Evolutionary conservation across 208 protist species (phyloP), one percentile per base, ranked within the genome.

Genomic region (Trypanosoma theileri): DNA sequence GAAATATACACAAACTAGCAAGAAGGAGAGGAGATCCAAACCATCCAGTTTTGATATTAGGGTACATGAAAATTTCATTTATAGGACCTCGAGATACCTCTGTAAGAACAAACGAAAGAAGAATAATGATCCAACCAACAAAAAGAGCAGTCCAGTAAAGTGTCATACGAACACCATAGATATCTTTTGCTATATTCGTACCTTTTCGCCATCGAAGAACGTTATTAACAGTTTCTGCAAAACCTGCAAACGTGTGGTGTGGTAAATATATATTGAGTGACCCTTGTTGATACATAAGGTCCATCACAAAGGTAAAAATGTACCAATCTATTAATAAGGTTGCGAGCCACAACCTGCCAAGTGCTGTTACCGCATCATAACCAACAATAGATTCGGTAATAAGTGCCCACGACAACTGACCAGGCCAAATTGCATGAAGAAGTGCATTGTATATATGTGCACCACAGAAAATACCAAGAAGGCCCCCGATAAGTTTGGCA

Each of bases 201-300:
- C 67, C 60, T 11, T 45, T 44, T 14, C 46, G 28, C 24, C 16
- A 28, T 22, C 31, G 35, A 0, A 48, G 26, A 10, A 57, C 13
- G 11, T 13, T 52, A 59, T 72, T 72, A 16, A 66, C 53, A 7
- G 3, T 13, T n/a, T 44, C 74, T 6, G 80, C 72, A 61, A 82
- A 81, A 14, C 48, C n/a, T n/a, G 56, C 63, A 52, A 79, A 85
- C 0, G 57, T 63, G 50, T 69, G 76, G 69, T 86, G 74, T 7
- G 77, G 77, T 14, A 86, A 56, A 62, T 70, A 79, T 16, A 79
- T 56, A 48, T 59, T 69, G 19, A 86, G 71, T 9, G 64, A 54
- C 1, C 74, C 73, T 52, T 86, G 77, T 66, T 86, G 78, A 58
- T 81, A 84, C 70, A 77, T 76, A 14, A 86, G 10, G 59, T 84